Conservation (phyloP, 2,329 filamentous ascomycete genomes). For the Alternaria ventricosa region DNA sequence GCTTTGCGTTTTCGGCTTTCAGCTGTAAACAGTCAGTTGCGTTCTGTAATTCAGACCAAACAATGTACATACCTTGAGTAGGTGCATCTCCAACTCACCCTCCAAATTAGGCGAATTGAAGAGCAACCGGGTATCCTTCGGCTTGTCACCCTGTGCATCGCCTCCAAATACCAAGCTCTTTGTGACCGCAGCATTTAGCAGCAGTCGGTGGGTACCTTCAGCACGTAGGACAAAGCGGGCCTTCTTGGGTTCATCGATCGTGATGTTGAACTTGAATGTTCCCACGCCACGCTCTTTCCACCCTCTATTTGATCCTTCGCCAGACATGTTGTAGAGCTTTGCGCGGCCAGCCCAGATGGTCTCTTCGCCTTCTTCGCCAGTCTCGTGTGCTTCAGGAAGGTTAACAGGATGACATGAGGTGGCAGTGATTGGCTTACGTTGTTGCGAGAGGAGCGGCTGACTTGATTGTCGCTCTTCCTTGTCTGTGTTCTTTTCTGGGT, state of each 20-base stretch:
- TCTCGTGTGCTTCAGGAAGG: conserved; percentile 66
- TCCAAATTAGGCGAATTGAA: conserved; percentile 64
- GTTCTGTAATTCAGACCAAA: no score
- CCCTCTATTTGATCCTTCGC: conserved; percentile 60
- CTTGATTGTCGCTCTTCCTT: conserved; percentile 43
- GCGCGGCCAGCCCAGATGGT: conserved; percentile 78
- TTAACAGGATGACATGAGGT: conserved; percentile 17
- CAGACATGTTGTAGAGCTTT: conserved; percentile 81
- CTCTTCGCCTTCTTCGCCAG: conserved; percentile 83
- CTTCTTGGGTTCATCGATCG: conserved; percentile 48
- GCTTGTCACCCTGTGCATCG: conserved; percentile 66
- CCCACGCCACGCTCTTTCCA: conserved; percentile 93
- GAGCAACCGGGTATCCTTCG: conserved; percentile 72
- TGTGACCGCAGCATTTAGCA: conserved; percentile 83
- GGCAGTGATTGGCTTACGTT: conserved; percentile 61
- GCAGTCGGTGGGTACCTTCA: conserved; percentile 84
- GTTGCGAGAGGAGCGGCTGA: conserved; percentile 62
- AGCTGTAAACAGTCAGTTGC: conserved; percentile 22
- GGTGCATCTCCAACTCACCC: conserved; percentile 59
- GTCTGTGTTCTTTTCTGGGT: conserved; percentile 23
- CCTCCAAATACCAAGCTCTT: conserved; percentile 81
- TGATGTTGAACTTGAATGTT: conserved; percentile 78
- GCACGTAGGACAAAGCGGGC: conserved; percentile 88
- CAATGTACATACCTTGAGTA: conserved; percentile 60
- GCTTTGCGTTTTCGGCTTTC: conserved; percentile 29